A percentile compares a stretch with the other conserved stretches of the same genome.
Conservation (phyloP, 2,329 filamentous ascomycete species). For the Cladosporium phlei region DNA sequence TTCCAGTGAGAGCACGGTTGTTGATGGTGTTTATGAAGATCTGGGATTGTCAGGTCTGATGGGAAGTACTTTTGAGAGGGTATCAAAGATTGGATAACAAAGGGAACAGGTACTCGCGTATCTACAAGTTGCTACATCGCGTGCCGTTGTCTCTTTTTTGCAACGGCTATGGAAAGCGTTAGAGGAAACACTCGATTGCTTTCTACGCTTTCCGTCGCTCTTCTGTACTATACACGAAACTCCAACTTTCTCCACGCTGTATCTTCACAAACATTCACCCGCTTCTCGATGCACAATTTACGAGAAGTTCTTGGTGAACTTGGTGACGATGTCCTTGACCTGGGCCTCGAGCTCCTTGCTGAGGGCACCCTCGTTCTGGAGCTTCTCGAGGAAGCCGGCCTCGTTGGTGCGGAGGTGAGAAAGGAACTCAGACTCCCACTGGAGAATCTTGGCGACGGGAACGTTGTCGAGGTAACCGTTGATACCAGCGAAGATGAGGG, state of each 20-base stretch:
- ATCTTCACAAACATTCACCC: constrained; percentile 15
- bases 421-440: constrained; percentile 94
- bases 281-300: constrained; percentile 28
- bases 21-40: no score
- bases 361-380: constrained; percentile 92
- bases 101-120: constrained; percentile 26
- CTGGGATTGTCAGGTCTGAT: no score
- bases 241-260: constrained; percentile 12
- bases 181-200: constrained; percentile 15
- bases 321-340: constrained; percentile 69
- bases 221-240: constrained; percentile 32
- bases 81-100: no score
- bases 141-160: constrained; percentile 5
- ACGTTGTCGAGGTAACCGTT: constrained; percentile 89
- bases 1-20: no score
- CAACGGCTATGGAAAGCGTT: constrained; percentile 16
- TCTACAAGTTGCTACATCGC: constrained; percentile 24
- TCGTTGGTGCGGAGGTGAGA: constrained; percentile 89
- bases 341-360: constrained; percentile 89
- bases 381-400: constrained; percentile 72
- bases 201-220: constrained; percentile 21
- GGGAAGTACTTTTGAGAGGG: no score
- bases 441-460: constrained; percentile 83
- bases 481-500: constrained; percentile 98
- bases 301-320: constrained; percentile 91